Conservation (phyloP, 495 filamentous ascomycete species). For the Neurospora intermedia region DNA sequence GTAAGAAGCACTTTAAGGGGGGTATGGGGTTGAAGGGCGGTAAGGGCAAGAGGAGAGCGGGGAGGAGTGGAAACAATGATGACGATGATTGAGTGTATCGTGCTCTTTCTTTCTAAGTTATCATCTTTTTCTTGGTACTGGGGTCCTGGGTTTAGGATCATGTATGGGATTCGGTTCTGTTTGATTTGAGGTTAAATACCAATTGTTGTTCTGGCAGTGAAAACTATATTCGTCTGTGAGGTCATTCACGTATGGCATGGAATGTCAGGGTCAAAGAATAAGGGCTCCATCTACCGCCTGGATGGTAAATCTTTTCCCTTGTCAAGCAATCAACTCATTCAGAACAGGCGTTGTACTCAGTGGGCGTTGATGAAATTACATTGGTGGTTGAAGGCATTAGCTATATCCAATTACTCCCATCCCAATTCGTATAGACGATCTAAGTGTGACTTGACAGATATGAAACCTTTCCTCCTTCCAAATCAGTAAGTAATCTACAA, state of each 20-base stretch:
- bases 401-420: background rate
- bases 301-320: background rate
- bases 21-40: slow-evolving; percentile 47
- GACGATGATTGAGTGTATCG: slow-evolving; percentile 11
- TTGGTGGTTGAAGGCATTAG: background rate
- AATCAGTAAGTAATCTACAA: background rate
- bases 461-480: background rate
- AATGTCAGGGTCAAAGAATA: background rate
- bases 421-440: background rate
- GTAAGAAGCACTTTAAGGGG: slow-evolving; percentile 95
- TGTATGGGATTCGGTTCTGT: background rate
- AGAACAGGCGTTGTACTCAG: background rate
- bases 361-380: background rate
- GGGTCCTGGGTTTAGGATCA: background rate
- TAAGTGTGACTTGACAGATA: background rate
- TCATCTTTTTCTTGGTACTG: background rate
- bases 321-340: background rate
- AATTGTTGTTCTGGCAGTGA: background rate
- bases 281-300: background rate
- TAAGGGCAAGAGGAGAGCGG: slow-evolving; percentile 23
- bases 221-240: background rate
- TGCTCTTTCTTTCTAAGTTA: background rate
- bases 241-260: background rate
- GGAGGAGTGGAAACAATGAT: slow-evolving; percentile 11
- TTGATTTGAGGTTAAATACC: background rate